phyloP scores from a whole-genome alignment of 495 filamentous ascomycete genomes.

The Jackrogersella multiformis region DNA sequence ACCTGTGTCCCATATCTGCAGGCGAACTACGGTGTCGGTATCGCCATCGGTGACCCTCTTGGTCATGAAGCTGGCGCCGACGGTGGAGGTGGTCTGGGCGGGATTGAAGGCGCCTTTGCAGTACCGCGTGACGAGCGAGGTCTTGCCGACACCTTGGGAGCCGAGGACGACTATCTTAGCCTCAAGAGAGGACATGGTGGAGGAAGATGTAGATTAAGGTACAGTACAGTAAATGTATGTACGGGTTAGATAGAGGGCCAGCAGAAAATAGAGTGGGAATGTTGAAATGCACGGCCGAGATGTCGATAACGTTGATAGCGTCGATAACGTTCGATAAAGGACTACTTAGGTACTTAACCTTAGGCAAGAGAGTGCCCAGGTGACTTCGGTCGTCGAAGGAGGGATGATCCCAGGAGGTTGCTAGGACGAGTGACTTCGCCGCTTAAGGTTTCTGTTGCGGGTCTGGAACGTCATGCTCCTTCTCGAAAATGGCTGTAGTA shows the following conservation, averaged over 20 bases:
- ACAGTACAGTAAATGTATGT: not conserved
- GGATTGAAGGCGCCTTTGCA: constrained; percentile 81
- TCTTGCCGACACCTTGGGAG: constrained; percentile 94
- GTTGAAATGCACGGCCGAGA: not conserved
- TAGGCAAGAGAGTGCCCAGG: too few species aligned
- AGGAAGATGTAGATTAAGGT: not conserved
- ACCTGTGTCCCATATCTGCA: constrained; percentile 92
- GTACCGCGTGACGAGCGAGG: constrained; percentile 87
- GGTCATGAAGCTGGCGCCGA: constrained; percentile 93
- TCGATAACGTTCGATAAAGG: not conserved
- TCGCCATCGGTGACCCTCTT: constrained; percentile 90
- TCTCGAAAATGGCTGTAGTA: constrained; percentile 20
- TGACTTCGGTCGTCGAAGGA: not conserved
- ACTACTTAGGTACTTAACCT: not conserved
- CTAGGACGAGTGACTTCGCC: constrained; percentile 27
- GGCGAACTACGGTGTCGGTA: constrained; percentile 77
- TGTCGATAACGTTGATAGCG: not conserved
- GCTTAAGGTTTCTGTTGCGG: constrained; percentile 27
- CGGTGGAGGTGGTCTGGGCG: constrained; percentile 76
- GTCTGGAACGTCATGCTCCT: constrained; percentile 42
- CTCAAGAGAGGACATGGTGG: constrained; percentile 71
- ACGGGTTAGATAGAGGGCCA: not conserved
- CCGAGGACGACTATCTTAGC: constrained; percentile 93
- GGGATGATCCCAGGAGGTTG: constrained; percentile 6
- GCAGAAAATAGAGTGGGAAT: not conserved